Evolutionary conservation across 768 basidiomycete species (phyloP).

Genomic region (Symmetrospora coprosmae): DNA sequence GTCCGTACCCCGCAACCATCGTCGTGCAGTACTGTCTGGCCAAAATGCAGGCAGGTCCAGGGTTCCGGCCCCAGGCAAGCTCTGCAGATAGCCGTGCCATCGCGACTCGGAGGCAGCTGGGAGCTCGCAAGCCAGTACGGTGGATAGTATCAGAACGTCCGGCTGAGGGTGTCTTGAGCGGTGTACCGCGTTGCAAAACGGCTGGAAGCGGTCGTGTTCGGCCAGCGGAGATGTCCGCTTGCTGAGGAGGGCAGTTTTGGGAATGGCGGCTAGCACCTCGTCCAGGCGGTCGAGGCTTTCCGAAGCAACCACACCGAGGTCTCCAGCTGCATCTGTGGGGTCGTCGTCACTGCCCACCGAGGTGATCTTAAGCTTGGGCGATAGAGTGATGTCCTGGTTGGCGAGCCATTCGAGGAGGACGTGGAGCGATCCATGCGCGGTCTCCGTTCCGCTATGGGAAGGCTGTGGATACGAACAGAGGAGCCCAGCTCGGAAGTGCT

Average conservation of each 20-base stretch:
- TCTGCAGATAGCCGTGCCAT: constrained; percentile 38
- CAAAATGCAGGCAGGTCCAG: constrained; percentile 37
- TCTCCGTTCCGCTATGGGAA: no score
- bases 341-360: neutral
- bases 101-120: constrained; percentile 31
- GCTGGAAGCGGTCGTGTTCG: neutral
- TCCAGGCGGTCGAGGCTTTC: neutral
- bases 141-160: constrained; percentile 35
- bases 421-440: no score
- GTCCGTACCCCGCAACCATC: constrained; percentile 35
- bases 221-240: constrained; percentile 30
- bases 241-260: constrained; percentile 33
- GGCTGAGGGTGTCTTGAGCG: neutral
- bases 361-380: constrained; percentile 17
- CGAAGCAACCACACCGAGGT: neutral
- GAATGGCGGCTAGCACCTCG: constrained; percentile 31
- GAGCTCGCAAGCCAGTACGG: constrained; percentile 37
- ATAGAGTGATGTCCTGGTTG: constrained; percentile 18
- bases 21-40: constrained; percentile 34
- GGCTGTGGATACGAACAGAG: no score
- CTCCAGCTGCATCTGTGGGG: no score
- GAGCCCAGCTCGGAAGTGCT: no score
- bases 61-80: constrained; percentile 31
- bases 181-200: neutral
- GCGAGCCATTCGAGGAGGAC: constrained; percentile 24